phyloP scores from a whole-genome alignment of 164 flowering plant genomes.

The Sedum album region DNA sequence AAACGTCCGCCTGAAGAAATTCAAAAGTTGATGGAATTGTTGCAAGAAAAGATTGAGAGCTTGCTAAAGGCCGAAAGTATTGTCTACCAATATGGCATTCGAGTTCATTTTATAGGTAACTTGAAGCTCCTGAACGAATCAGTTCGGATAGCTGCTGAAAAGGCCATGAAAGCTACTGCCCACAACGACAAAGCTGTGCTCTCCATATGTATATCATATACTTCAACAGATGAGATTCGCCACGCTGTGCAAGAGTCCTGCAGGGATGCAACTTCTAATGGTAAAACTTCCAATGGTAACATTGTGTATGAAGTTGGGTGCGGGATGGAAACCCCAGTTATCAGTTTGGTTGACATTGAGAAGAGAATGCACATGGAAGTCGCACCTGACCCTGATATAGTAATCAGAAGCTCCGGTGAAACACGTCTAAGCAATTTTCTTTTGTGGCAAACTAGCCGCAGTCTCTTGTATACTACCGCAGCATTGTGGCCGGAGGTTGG shows the following conservation, averaged over 20 bases:
- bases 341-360: not conserved
- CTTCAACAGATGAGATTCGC: slow-evolving; percentile 9
- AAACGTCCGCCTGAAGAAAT: slow-evolving; percentile 56
- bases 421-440: not conserved
- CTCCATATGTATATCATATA: not conserved
- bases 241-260: not conserved
- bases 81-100: not conserved
- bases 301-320: not conserved
- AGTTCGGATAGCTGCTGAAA: slow-evolving; percentile 10
- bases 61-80: slow-evolving; percentile 39
- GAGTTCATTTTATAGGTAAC: not conserved
- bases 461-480: slow-evolving; percentile 41
- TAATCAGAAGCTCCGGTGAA: slow-evolving; percentile 67
- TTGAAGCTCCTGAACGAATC: slow-evolving; percentile 22
- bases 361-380: slow-evolving; percentile 20
- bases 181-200: not conserved
- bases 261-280: not conserved
- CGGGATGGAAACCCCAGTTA: slow-evolving; percentile 3
- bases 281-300: too few species aligned
- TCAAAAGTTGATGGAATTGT: slow-evolving; percentile 41
- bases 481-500: slow-evolving; percentile 76
- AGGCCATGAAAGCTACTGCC: not conserved
- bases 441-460: slow-evolving; percentile 14
- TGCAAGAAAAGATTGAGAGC: slow-evolving; percentile 52
- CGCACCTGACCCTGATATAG: slow-evolving; percentile 68